Evolutionary conservation across 371 early-diverging fungal genomes (phyloP).

Genomic region (Haplosporangium sp.): DNA sequence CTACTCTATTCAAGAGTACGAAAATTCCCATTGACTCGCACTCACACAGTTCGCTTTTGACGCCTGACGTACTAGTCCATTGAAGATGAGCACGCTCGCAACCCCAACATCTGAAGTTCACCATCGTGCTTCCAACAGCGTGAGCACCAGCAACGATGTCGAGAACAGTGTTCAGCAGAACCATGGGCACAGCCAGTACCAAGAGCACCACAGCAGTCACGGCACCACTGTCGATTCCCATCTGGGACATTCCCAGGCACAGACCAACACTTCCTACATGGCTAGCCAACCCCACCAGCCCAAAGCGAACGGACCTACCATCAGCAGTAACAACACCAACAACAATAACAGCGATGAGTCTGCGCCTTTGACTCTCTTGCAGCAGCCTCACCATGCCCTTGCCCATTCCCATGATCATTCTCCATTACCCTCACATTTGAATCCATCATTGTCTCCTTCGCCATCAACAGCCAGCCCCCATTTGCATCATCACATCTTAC

Average conservation of each 20-base stretch:
- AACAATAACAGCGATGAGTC: too few relatives aligned
- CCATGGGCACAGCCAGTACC: not conserved
- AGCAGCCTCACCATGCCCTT: not conserved
- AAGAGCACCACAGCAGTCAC: slow-evolving; percentile 9
- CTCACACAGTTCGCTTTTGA: too few relatives aligned
- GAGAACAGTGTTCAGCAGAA: not conserved
- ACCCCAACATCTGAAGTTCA: too few relatives aligned
- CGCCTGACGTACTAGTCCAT: too few relatives aligned
- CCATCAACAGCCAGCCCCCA: slow-evolving; percentile 9
- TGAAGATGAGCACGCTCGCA: too few relatives aligned
- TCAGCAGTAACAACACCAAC: not conserved
- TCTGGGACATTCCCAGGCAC: slow-evolving; percentile 14
- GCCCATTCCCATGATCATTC: not conserved
- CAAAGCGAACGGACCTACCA: slow-evolving; percentile 5
- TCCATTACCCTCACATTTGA: not conserved
- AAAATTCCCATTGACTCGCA: too few relatives aligned
- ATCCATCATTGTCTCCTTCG: not conserved
- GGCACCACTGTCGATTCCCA: not conserved
- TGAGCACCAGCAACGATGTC: not conserved
- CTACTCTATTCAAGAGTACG: too few relatives aligned
- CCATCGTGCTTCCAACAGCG: not conserved
- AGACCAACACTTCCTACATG: slow-evolving; percentile 2
- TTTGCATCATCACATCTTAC: slow-evolving; percentile 10
- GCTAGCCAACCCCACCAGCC: slow-evolving; percentile 1
- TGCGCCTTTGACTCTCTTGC: not conserved